A percentile compares a stretch with the other conserved stretches of the same genome.
phyloP scores from a whole-genome alignment of 2,329 filamentous ascomycete species.

The Botrytis fragariae region DNA sequence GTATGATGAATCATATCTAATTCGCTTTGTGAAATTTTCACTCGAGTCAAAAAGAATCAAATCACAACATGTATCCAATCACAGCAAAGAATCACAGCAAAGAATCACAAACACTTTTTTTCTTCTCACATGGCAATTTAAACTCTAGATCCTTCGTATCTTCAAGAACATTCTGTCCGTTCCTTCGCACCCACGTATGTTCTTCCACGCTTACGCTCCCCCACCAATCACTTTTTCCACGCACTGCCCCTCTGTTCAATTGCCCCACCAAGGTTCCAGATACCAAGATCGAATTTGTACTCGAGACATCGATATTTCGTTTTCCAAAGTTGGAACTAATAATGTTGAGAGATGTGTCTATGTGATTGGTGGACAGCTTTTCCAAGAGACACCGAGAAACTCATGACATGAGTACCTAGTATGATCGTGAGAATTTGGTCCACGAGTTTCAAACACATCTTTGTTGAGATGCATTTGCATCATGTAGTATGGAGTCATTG shows the following conservation, averaged over 20 bases:
- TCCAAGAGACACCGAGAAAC: not conserved
- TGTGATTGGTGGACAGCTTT: not conserved
- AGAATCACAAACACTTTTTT: not conserved
- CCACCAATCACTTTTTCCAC: not conserved
- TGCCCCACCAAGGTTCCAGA: not conserved
- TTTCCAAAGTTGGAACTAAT: not conserved
- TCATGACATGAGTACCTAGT: too few relatives aligned
- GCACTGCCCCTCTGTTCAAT: not conserved
- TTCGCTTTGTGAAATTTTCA: not conserved
- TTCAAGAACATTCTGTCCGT: not conserved
- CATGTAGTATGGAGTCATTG: conserved; percentile 6
- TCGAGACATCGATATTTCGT: not conserved
- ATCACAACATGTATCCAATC: not conserved
- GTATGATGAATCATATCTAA: not conserved
- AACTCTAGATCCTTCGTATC: not conserved
- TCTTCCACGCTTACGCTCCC: not conserved
- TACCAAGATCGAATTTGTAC: conserved; percentile 3
- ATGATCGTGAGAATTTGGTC: not conserved
- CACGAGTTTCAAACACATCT: not conserved
- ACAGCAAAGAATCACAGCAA: too few relatives aligned
- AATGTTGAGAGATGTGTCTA: not conserved
- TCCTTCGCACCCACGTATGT: not conserved
- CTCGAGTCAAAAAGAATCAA: not conserved
- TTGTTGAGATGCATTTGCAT: not conserved
- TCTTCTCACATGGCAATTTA: not conserved